Percentiles rank a stretch among this genome's conserved stretches.
Evolutionary conservation across 2,329 filamentous ascomycete genomes (phyloP).

Genomic region (Paramyrothecium roridum): DNA sequence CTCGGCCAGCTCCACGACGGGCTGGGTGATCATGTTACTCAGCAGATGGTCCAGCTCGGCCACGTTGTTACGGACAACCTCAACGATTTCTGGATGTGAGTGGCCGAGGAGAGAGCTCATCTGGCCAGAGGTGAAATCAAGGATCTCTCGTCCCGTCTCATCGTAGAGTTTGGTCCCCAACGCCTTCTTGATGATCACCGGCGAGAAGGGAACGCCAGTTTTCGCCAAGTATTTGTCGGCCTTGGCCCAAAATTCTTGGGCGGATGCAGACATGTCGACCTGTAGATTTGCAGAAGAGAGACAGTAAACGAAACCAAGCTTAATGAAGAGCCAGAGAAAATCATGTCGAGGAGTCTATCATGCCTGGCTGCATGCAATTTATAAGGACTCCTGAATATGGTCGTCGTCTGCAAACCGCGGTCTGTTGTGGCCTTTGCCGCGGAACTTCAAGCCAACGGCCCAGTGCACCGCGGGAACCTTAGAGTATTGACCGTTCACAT

Average conservation of each 20-base stretch:
- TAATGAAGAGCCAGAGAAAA: no score
- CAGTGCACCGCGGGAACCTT: no score
- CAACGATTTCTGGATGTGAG: constrained; percentile 53
- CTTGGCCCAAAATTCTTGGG: constrained; percentile 24
- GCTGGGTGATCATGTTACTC: constrained; percentile 52
- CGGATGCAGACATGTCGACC: not conserved
- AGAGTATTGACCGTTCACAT: no score
- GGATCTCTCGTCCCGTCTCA: constrained; percentile 36
- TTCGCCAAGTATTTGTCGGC: constrained; percentile 37
- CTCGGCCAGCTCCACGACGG: constrained; percentile 51
- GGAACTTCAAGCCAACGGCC: no score
- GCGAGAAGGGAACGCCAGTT: constrained; percentile 36
- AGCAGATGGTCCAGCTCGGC: constrained; percentile 53
- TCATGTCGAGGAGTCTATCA: no score
- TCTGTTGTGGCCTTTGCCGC: no score
- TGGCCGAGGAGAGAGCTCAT: constrained; percentile 58
- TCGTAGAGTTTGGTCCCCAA: constrained; percentile 44
- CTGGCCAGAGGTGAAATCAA: constrained; percentile 59
- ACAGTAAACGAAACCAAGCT: no score
- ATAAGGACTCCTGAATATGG: no score
- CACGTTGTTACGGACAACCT: constrained; percentile 43
- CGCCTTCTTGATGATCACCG: constrained; percentile 39
- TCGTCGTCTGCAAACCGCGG: no score
- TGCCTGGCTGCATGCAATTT: no score
- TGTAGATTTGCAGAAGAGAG: no score